These are phyloP conservation scores for Pistacia vera DNA, from an alignment of 345 rosid genomes.

Conservation along the genomic window DNA sequence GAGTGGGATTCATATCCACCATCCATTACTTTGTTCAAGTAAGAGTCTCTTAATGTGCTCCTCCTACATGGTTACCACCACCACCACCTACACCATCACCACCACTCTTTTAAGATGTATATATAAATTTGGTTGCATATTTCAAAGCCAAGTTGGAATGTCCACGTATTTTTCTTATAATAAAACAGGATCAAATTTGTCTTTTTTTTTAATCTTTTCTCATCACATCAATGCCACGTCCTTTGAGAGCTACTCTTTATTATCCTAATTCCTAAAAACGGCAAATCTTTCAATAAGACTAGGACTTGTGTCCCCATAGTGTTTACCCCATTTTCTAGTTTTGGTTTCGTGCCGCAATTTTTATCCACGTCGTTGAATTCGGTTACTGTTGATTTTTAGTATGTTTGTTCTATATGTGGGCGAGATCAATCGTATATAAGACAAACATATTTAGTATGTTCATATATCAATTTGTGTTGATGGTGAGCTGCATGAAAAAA, in stretches of 20 bases:
- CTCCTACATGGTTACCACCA: conserved; percentile 24
- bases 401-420: no score
- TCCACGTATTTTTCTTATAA: not conserved
- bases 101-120: not conserved
- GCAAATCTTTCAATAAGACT: no score
- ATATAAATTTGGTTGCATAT: no score
- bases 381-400: no score
- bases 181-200: not conserved
- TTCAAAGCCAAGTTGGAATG: not conserved
- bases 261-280: no score
- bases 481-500: not conserved
- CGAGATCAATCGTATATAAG: no score
- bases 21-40: not conserved
- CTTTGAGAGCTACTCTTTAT: no score
- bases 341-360: no score
- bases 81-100: conserved; percentile 15
- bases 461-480: not conserved
- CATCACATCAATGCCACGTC: not conserved
- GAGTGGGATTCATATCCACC: conserved; percentile 17
- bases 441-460: no score
- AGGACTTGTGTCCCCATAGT: no score
- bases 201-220: not conserved
- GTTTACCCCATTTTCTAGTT: no score
- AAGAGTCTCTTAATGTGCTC: conserved; percentile 17
- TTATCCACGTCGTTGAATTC: no score